Conservation (phyloP, 2,329 filamentous ascomycete species). For the Daldinia eschscholtzii region DNA sequence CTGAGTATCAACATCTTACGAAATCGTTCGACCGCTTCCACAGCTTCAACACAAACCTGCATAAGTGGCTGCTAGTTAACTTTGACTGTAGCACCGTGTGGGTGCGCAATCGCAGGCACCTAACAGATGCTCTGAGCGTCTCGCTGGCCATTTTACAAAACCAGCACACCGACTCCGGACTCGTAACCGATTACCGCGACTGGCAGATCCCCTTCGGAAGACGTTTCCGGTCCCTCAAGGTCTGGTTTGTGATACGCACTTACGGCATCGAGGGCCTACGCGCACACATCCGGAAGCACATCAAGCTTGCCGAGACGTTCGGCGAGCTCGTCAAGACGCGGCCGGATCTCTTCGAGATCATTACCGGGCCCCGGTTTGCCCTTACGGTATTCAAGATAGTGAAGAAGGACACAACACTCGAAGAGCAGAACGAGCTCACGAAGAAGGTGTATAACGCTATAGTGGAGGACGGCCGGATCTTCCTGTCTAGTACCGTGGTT, state of each 20-base stretch:
- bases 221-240: constrained; percentile 88
- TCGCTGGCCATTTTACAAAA: constrained; percentile 87
- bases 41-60: constrained; percentile 95
- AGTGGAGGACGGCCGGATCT: constrained; percentile 81
- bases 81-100: constrained; percentile 89
- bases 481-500: constrained; percentile 82
- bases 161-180: constrained; percentile 80
- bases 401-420: constrained; percentile 51
- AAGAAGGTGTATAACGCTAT: constrained; percentile 81
- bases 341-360: constrained; percentile 79
- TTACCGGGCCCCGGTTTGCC: constrained; percentile 81
- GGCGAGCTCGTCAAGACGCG: constrained; percentile 69
- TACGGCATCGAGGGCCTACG: constrained; percentile 84
- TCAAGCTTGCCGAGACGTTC: constrained; percentile 79
- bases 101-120: constrained; percentile 78
- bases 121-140: constrained; percentile 84
- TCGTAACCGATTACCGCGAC: constrained; percentile 95
- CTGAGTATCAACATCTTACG: constrained; percentile 81
- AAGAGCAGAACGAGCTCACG: constrained; percentile 75
- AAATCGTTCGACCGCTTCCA: constrained; percentile 76
- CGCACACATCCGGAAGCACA: constrained; percentile 76
- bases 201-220: constrained; percentile 96
- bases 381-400: constrained; percentile 79
- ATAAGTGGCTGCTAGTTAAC: constrained; percentile 97
- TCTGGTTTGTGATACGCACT: constrained; percentile 92